Conservation (phyloP, 305 asterid genomes). For the Fraxinus greggii region DNA sequence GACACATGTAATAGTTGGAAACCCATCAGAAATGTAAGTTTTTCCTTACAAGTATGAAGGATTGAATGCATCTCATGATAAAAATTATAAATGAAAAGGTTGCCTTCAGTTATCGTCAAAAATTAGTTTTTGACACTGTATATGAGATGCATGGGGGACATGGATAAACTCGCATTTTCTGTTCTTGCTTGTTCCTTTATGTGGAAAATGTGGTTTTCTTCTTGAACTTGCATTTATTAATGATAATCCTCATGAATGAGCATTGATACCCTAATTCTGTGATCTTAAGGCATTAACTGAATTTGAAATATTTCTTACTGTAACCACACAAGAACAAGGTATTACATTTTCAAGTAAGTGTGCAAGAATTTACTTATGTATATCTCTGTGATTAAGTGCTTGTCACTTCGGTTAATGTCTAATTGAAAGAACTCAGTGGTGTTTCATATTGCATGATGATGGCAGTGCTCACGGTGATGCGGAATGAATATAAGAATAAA, state of each 20-base stretch:
- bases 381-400: constrained; percentile 3
- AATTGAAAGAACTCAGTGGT: neutral
- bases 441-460: neutral
- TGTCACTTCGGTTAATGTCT: constrained; percentile 12
- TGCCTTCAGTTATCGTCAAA: constrained; percentile 8
- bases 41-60: constrained; percentile 27
- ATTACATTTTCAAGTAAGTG: constrained; percentile 3
- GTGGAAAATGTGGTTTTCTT: neutral
- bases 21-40: constrained; percentile 80
- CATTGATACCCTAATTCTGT: neutral
- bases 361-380: neutral
- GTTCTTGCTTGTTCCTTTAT: neutral
- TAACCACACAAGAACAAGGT: constrained; percentile 4
- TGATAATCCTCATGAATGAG: constrained; percentile 18
- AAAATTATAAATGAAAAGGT: constrained; percentile 9
- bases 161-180: neutral
- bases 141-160: neutral
- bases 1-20: constrained; percentile 88
- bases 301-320: neutral
- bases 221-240: constrained; percentile 2
- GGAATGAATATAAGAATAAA: neutral
- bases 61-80: constrained; percentile 22
- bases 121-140: neutral
- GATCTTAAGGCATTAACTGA: constrained; percentile 12
- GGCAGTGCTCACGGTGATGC: neutral